Conservation (phyloP, 345 rosid genomes). For the Combretum micranthum region DNA sequence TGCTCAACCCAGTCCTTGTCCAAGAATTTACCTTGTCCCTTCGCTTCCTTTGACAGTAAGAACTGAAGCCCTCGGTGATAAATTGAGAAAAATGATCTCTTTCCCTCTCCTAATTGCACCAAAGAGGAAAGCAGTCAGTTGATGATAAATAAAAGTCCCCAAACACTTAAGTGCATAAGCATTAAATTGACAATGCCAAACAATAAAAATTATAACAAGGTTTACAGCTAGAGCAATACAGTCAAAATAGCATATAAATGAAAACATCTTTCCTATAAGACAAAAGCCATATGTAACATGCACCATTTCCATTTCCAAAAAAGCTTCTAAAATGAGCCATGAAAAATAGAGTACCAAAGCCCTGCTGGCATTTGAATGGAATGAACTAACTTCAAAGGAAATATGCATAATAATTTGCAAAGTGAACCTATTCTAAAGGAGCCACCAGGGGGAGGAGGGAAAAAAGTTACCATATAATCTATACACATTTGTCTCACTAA, state of each 20-base stretch:
- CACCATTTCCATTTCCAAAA: too few relatives aligned
- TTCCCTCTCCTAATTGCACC: conserved; percentile 66
- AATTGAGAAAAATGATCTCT: conserved; percentile 98
- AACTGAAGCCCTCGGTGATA: conserved; percentile 87
- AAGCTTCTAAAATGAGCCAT: too few relatives aligned
- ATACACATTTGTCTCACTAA: conserved; percentile 85
- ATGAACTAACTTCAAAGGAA: not conserved
- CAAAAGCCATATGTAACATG: too few relatives aligned
- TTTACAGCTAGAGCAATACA: too few relatives aligned
- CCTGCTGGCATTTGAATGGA: too few relatives aligned
- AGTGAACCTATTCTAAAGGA: not conserved
- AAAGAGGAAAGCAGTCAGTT: not conserved
- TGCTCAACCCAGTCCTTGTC: too few relatives aligned
- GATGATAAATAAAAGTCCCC: not conserved
- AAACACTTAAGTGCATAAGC: too few relatives aligned
- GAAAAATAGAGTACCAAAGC: too few relatives aligned
- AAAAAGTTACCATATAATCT: conserved; percentile 76
- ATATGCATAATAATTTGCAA: not conserved
- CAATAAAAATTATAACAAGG: too few relatives aligned
- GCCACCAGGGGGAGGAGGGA: not conserved
- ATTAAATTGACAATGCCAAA: too few relatives aligned
- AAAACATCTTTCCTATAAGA: too few relatives aligned
- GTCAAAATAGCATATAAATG: too few relatives aligned
- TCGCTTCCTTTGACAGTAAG: conserved; percentile 95
- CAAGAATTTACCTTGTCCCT: conserved; percentile 72